phyloP scores from a whole-genome alignment of 2,329 filamentous ascomycete species.

The Herpotrichia juniperi region DNA sequence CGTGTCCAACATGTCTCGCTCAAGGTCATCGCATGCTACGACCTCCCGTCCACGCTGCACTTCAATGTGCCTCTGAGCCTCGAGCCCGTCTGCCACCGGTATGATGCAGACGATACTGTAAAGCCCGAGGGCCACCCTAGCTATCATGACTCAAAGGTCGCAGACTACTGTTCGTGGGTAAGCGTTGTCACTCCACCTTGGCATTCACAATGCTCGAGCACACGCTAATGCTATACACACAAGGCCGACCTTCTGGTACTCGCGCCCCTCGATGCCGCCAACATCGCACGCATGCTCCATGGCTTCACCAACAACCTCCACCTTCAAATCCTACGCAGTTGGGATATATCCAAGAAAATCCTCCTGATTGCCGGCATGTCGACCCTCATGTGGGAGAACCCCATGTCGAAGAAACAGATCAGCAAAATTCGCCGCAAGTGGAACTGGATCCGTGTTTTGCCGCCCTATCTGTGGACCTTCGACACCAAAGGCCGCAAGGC shows the following conservation, averaged over 20 bases:
- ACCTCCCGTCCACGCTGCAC: conserved; percentile 28
- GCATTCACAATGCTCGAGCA: not conserved
- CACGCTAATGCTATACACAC: not conserved
- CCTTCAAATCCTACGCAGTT: conserved; percentile 80
- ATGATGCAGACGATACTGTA: conserved; percentile 25
- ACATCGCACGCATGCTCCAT: conserved; percentile 84
- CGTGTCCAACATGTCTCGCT: conserved; percentile 68
- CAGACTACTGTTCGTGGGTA: conserved; percentile 77
- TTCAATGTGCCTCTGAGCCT: conserved; percentile 30
- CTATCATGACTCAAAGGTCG: conserved; percentile 58
- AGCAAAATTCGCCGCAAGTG: conserved; percentile 82
- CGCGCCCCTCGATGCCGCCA: conserved; percentile 83
- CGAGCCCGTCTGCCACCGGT: conserved; percentile 38
- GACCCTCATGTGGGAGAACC: conserved; percentile 86
- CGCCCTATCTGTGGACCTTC: conserved; percentile 84
- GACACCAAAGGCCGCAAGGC: conserved; percentile 59
- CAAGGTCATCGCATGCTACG: conserved; percentile 36
- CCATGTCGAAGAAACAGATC: conserved; percentile 85
- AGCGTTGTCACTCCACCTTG: not conserved
- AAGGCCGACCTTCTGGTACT: conserved; percentile 79
- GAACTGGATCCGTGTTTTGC: conserved; percentile 83
- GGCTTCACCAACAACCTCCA: conserved; percentile 82
- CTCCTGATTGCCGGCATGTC: conserved; percentile 90
- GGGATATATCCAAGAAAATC: conserved; percentile 86
- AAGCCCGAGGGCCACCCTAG: conserved; percentile 30